A percentile compares a stretch with the other conserved stretches of the same genome.
Evolutionary conservation across 2,329 filamentous ascomycete genomes (phyloP).

Genomic region (Cadophora malorum): DNA sequence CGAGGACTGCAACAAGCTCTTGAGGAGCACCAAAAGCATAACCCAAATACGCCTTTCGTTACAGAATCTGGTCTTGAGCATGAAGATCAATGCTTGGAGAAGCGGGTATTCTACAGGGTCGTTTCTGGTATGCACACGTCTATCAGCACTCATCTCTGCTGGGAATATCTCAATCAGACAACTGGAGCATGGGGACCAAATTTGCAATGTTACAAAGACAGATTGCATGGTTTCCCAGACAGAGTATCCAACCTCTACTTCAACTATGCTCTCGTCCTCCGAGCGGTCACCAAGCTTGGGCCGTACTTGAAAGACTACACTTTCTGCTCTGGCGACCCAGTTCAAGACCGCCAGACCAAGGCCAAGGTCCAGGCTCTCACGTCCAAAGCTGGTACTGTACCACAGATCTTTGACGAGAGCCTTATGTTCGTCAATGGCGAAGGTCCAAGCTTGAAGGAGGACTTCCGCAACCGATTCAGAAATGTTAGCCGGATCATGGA

Average conservation of each 20-base stretch:
- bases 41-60: slow-evolving; percentile 61
- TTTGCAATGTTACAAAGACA: slow-evolving; percentile 82
- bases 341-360: slow-evolving; percentile 80
- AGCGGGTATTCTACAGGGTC: slow-evolving; percentile 96
- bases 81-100: slow-evolving; percentile 94
- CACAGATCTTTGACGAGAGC: slow-evolving; percentile 90
- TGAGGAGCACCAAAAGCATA: slow-evolving; percentile 62
- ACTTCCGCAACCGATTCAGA: slow-evolving; percentile 96
- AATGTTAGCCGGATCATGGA: slow-evolving; percentile 98
- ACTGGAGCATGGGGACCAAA: slow-evolving; percentile 95
- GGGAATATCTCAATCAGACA: slow-evolving; percentile 93
- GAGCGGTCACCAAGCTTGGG: slow-evolving; percentile 88
- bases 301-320: slow-evolving; percentile 82
- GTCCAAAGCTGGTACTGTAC: slow-evolving; percentile 69
- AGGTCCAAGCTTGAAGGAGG: slow-evolving; percentile 84
- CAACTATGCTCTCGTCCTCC: slow-evolving; percentile 95
- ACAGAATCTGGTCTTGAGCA: slow-evolving; percentile 72
- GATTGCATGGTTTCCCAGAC: slow-evolving; percentile 86
- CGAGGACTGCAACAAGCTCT: slow-evolving; percentile 66
- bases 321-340: slow-evolving; percentile 86
- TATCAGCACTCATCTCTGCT: slow-evolving; percentile 95
- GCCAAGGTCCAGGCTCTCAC: slow-evolving; percentile 81
- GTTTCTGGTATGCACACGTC: slow-evolving; percentile 98
- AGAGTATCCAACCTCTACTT: slow-evolving; percentile 98
- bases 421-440: slow-evolving; percentile 89